A percentile compares a stretch with the other conserved stretches of the same genome.
These are phyloP conservation scores for Encephalitozoon intestinalis DNA, from an alignment of 371 early-diverging fungal genomes.

Conservation along the genomic window DNA sequence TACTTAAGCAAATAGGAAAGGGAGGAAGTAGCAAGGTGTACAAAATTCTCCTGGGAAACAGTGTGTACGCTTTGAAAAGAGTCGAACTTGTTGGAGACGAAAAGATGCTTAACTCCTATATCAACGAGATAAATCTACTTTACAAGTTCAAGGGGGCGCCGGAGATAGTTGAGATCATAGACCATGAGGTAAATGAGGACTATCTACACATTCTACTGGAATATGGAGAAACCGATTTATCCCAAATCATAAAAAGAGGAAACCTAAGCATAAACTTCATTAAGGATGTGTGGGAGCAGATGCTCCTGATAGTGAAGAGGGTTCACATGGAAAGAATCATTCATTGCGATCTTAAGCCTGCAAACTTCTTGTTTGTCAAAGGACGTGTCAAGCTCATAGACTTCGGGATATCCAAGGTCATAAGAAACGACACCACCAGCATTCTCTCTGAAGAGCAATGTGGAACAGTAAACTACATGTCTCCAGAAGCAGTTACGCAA, in stretches of 20 bases:
- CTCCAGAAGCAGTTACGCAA: constrained; percentile 75
- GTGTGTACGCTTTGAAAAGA: constrained; percentile 75
- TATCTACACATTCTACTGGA: constrained; percentile 69
- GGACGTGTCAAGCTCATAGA: constrained; percentile 67
- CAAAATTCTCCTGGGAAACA: constrained; percentile 67
- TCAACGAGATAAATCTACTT: constrained; percentile 73
- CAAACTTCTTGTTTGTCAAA: constrained; percentile 62
- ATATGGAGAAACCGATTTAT: constrained; percentile 81
- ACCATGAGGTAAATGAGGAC: constrained; percentile 66
- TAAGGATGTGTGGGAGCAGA: constrained; percentile 63
- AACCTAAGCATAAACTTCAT: constrained; percentile 9
- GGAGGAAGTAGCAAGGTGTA: constrained; percentile 80
- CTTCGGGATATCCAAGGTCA: constrained; percentile 91
- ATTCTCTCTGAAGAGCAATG: constrained; percentile 75
- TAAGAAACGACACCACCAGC: constrained; percentile 83
- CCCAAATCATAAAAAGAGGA: constrained; percentile 63
- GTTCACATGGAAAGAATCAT: constrained; percentile 78
- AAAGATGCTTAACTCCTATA: constrained; percentile 65
- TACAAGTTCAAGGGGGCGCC: constrained; percentile 63
- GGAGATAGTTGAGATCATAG: constrained; percentile 67
- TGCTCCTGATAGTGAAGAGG: constrained; percentile 76
- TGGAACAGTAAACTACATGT: constrained; percentile 91
- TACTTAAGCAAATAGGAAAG: constrained; percentile 65
- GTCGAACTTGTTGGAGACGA: constrained; percentile 67
- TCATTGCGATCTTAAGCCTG: constrained; percentile 88